phyloP scores from a whole-genome alignment of 2,329 filamentous ascomycete genomes.

The Leptoxyphium fumago region DNA sequence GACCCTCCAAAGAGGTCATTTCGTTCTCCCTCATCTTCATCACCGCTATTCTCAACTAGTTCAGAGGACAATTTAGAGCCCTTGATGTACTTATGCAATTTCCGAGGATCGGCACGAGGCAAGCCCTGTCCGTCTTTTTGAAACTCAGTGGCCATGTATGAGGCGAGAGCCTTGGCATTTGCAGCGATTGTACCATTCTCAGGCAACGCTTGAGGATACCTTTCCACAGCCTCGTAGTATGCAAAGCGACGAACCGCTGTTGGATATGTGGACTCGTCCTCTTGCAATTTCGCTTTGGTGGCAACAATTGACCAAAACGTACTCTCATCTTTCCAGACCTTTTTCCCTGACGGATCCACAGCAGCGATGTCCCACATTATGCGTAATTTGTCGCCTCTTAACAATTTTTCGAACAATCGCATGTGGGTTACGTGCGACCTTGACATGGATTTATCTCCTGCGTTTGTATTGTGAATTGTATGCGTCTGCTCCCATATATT shows the following conservation, averaged over 20 bases:
- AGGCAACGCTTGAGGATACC: slow-evolving; percentile 2
- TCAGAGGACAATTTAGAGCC: background rate
- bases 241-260: slow-evolving; percentile 14
- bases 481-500: background rate
- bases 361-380: slow-evolving; percentile 22
- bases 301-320: slow-evolving; percentile 22
- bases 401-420: background rate
- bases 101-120: background rate
- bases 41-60: background rate
- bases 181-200: background rate
- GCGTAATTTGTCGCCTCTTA: slow-evolving; percentile 26
- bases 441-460: slow-evolving; percentile 5
- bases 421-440: slow-evolving; percentile 2
- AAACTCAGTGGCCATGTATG: background rate
- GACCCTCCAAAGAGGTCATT: background rate
- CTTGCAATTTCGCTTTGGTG: slow-evolving; percentile 11
- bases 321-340: slow-evolving; percentile 16
- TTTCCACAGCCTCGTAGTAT: slow-evolving; percentile 14
- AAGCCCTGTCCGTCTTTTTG: background rate
- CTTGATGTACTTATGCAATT: background rate
- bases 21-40: background rate
- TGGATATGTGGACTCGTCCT: slow-evolving; percentile 8
- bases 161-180: background rate
- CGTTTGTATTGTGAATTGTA: background rate
- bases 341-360: slow-evolving; percentile 10